These are phyloP conservation scores for Afroboletus lepidellus DNA, from an alignment of 1,284 basidiomycete species.

Conservation along the genomic window DNA sequence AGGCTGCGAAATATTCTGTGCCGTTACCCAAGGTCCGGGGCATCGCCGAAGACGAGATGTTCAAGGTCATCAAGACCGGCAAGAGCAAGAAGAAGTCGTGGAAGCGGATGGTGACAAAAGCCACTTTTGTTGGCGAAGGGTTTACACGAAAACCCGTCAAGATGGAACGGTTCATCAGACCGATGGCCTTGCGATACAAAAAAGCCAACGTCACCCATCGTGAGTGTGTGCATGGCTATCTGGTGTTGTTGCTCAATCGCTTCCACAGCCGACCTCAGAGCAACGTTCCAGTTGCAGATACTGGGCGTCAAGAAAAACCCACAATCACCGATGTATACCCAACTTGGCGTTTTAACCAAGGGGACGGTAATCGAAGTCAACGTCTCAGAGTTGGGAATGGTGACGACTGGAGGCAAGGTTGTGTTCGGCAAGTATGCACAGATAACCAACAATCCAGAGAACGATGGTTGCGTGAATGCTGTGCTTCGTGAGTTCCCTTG, in stretches of 20 bases:
- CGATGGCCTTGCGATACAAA: constrained; percentile 96
- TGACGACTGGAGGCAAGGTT: constrained; percentile 97
- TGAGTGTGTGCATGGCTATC: constrained; percentile 44
- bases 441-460: constrained; percentile 95
- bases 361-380: constrained; percentile 99
- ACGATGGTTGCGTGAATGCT: constrained; percentile 95
- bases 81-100: constrained; percentile 97
- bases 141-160: constrained; percentile 99
- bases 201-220: constrained; percentile 99
- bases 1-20: constrained; percentile 97
- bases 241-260: constrained; percentile 7
- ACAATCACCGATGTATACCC: constrained; percentile 96
- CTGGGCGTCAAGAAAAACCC: constrained; percentile 99
- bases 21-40: constrained; percentile 96
- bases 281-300: constrained; percentile 98
- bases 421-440: constrained; percentile 94
- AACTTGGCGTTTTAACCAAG: constrained; percentile 96
- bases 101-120: constrained; percentile 99
- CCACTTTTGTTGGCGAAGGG: constrained; percentile 96
- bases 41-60: constrained; percentile 99
- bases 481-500: constrained; percentile 67
- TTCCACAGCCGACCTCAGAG: constrained; percentile 85
- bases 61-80: constrained; percentile 98
- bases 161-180: constrained; percentile 97
- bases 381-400: constrained; percentile 95